Percentiles rank a stretch among this genome's conserved stretches.
Evolutionary conservation across 208 protist species (phyloP).

Genomic region (Borovskyia barvae): DNA sequence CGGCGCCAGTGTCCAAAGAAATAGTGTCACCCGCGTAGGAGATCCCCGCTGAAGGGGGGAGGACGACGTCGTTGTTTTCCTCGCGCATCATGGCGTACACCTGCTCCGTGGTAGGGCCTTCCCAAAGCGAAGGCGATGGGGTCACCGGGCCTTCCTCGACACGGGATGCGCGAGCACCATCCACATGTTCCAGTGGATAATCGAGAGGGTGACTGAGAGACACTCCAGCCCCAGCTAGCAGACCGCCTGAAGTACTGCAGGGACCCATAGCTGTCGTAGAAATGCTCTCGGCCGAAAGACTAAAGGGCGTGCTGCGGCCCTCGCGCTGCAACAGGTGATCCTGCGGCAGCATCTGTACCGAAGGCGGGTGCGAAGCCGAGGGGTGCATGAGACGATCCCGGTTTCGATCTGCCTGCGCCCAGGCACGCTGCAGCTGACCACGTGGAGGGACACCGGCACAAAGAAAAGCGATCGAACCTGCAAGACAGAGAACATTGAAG

Average conservation of each 20-base stretch:
- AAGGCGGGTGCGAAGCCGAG: slow-evolving; percentile 17
- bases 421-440: slow-evolving; percentile 48
- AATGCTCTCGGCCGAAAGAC: slow-evolving; percentile 9
- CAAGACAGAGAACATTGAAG: slow-evolving; percentile 41
- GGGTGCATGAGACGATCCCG: slow-evolving; percentile 22
- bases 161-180: neutral
- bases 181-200: neutral
- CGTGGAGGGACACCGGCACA: slow-evolving; percentile 47
- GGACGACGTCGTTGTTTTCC: slow-evolving; percentile 1
- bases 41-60: neutral
- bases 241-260: neutral
- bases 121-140: slow-evolving; percentile 7
- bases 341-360: slow-evolving; percentile 22
- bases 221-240: neutral
- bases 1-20: neutral
- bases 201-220: slow-evolving; percentile 2
- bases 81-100: slow-evolving; percentile 15
- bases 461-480: slow-evolving; percentile 41
- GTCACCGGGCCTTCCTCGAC: neutral
- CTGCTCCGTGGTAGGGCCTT: slow-evolving; percentile 15
- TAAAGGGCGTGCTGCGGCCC: slow-evolving; percentile 7
- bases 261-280: slow-evolving; percentile 3
- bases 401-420: slow-evolving; percentile 52
- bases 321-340: slow-evolving; percentile 4
- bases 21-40: neutral